phyloP scores from a whole-genome alignment of 1,284 basidiomycete genomes.

The Apiotrichum mycotoxinovorans region DNA sequence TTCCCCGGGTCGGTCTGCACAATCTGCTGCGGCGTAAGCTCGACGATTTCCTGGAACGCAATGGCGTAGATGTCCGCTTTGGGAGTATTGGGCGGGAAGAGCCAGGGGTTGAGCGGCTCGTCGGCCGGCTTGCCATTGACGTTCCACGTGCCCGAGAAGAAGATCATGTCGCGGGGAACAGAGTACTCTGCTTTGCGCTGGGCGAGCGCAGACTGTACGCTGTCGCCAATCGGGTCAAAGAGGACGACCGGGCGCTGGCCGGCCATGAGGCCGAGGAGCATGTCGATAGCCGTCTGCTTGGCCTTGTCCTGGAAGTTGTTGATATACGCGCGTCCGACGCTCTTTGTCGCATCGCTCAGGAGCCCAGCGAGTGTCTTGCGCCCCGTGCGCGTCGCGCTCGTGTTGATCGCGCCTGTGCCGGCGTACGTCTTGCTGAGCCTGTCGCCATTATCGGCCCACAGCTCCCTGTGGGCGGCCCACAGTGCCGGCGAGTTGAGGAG shows the following conservation, averaged over 20 bases:
- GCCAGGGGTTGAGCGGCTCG: constrained; percentile 82
- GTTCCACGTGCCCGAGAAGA: constrained; percentile 94
- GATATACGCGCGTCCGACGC: constrained; percentile 86
- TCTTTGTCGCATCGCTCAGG: constrained; percentile 93
- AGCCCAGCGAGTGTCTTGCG: constrained; percentile 89
- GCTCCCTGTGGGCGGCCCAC: constrained; percentile 81
- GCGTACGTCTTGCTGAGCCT: constrained; percentile 85
- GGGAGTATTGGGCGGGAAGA: constrained; percentile 61
- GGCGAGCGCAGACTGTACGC: constrained; percentile 67
- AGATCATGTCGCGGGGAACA: constrained; percentile 62
- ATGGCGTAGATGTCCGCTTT: constrained; percentile 81
- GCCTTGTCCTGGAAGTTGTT: constrained; percentile 96
- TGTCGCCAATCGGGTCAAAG: constrained; percentile 90
- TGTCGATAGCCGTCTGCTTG: constrained; percentile 92
- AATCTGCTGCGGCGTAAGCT: constrained; percentile 93
- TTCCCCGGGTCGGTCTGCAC: constrained; percentile 94
- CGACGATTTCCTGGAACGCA: constrained; percentile 97
- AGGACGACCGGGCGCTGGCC: constrained; percentile 83
- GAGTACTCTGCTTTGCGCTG: constrained; percentile 80
- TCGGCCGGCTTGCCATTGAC: constrained; percentile 80
- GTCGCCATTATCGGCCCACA: constrained; percentile 97
- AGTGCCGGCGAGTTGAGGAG: constrained; percentile 52
- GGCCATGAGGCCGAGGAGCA: constrained; percentile 88
- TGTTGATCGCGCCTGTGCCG: constrained; percentile 93
- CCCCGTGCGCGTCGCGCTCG: constrained; percentile 88